Evolutionary conservation across 768 basidiomycete species (phyloP), one percentile per base, ranked within the genome.

Genomic region (Mycena albidolilacea): DNA sequence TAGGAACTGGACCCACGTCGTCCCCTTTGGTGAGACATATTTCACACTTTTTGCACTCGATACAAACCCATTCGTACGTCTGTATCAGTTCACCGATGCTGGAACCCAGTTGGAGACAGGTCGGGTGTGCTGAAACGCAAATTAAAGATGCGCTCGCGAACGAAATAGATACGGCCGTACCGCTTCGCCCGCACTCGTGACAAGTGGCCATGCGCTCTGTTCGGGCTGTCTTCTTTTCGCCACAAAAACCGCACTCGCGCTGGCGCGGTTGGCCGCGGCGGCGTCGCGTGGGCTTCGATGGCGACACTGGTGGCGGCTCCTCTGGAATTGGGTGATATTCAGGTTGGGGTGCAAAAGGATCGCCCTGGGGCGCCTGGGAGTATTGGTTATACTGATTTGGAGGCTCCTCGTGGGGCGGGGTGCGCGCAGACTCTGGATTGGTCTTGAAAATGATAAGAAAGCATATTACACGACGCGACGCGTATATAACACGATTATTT

Each of bases 11-110:
- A 85, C 95, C 83, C 83, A 97, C 97, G 82, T 97, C 96, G 81
- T 96, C 93, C 23, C 94, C 95, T 79, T 97, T 96, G 77, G 90
- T 84, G 57, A 88, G 83, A 79, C 97, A 98, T 68, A 95, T 85
- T 83, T 97, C 95, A 80, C 97, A 99, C 69, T 86, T 91, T 85
- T 97, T 98, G 85, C 97, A 98, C 75, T 97, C 95, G 44, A 91
- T 88, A 79, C 97, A 99, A 72, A 89, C 89, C 97, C 97, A 98
- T 17, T 87, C 84, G 80, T 97, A 97, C 37, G 87, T 86, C 69
- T 87, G 86, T 63, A 97, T 85, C n/a, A 87, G 85, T 50, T 90
- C 87, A 19, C 87, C 87, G 62, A 94, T 86, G 63, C 87, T 84
- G 55, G 84, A 78, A 59, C 78, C 82, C 41, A 92, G 87, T 75